These are phyloP conservation scores for Skeletonema costatum DNA, from an alignment of 108 stramenopile species.

Conservation along the genomic window DNA sequence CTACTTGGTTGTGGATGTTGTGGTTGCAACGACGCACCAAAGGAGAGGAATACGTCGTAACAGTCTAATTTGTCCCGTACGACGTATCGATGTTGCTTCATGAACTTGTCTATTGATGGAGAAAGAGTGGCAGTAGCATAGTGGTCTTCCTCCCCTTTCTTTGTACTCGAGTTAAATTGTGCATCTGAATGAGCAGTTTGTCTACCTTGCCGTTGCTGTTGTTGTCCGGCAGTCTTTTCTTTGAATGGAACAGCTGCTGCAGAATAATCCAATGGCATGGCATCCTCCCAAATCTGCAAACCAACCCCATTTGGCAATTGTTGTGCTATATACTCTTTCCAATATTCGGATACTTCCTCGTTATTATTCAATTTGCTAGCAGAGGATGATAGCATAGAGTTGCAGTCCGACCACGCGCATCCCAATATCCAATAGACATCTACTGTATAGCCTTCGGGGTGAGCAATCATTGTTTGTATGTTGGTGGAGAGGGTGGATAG, in stretches of 20 bases:
- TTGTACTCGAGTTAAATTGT: not conserved
- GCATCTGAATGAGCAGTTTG: not conserved
- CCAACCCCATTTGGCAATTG: constrained; percentile 15
- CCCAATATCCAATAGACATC: constrained; percentile 11
- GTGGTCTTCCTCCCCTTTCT: not conserved
- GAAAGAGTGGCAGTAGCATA: not conserved
- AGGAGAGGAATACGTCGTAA: constrained; percentile 14
- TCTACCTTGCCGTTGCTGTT: not conserved
- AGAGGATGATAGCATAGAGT: not conserved
- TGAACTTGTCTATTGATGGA: constrained; percentile 5
- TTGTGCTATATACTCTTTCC: not conserved
- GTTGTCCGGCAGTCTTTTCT: not conserved
- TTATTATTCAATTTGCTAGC: not conserved
- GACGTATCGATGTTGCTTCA: constrained; percentile 22
- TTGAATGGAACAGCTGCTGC: not conserved
- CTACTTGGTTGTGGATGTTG: not conserved
- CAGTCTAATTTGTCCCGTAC: constrained; percentile 16
- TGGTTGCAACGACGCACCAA: not conserved
- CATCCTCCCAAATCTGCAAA: constrained; percentile 23
- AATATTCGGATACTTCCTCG: not conserved
- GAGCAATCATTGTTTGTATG: not conserved
- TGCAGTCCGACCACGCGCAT: not conserved
- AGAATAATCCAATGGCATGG: constrained; percentile 7
- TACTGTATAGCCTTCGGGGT: not conserved
- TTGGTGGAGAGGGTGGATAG: not conserved